phyloP scores from a whole-genome alignment of 2,329 filamentous ascomycete species.

The Pyrenochaeta sp. region DNA sequence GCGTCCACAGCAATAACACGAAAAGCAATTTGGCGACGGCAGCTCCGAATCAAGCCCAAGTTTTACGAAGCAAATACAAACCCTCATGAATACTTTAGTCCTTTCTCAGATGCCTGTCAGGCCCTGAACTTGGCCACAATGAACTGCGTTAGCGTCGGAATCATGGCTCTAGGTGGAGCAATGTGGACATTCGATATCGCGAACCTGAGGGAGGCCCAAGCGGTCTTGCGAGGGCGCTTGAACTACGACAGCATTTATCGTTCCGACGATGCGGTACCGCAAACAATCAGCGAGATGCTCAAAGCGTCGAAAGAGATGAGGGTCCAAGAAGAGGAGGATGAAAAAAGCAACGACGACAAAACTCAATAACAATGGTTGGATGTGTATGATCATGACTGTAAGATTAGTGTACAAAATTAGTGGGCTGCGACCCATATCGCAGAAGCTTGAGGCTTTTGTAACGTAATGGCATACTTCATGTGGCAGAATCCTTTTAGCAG shows the following conservation, averaged over 20 bases:
- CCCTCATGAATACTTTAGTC: constrained; percentile 62
- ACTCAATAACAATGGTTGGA: constrained; percentile 17
- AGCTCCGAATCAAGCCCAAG: constrained; percentile 68
- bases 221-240: constrained; percentile 66
- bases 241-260: constrained; percentile 64
- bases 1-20: constrained; percentile 72
- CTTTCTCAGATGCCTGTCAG: constrained; percentile 77
- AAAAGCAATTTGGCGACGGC: constrained; percentile 71
- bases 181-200: constrained; percentile 80
- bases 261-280: constrained; percentile 41
- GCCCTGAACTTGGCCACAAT: constrained; percentile 87
- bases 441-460: not conserved
- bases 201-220: constrained; percentile 62
- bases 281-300: constrained; percentile 35
- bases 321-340: constrained; percentile 23
- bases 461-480: not conserved
- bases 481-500: too few relatives aligned
- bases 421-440: not conserved
- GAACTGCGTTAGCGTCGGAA: constrained; percentile 78
- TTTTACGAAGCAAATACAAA: constrained; percentile 73
- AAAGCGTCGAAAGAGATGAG: constrained; percentile 57
- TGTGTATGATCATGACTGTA: constrained; percentile 28
- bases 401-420: constrained; percentile 31
- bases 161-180: constrained; percentile 77
- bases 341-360: constrained; percentile 14